These are phyloP conservation scores for Kuraishia borneana DNA, from an alignment of 805 yeast species.

Conservation along the genomic window DNA sequence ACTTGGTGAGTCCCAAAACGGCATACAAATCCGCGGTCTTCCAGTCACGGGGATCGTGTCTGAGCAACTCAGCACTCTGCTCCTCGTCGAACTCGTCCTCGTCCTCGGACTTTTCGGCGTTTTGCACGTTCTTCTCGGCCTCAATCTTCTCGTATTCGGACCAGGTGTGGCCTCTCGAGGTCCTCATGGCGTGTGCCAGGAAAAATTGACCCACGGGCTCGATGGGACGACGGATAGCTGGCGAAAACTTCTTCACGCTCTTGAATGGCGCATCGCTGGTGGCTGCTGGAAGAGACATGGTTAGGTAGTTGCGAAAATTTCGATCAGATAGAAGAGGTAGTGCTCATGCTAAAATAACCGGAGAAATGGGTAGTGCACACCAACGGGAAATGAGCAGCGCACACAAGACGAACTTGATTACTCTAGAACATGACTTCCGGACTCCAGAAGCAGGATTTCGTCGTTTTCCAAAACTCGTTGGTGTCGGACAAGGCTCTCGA, in stretches of 20 bases:
- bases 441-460: slow-evolving; percentile 47
- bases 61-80: slow-evolving; percentile 55
- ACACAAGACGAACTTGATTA: too few species aligned
- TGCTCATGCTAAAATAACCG: too few species aligned
- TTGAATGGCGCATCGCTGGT: slow-evolving; percentile 47
- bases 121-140: slow-evolving; percentile 77
- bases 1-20: slow-evolving; percentile 85
- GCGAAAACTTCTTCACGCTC: slow-evolving; percentile 37
- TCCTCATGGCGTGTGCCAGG: slow-evolving; percentile 93
- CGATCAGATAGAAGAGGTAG: not conserved
- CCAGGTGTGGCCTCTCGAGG: slow-evolving; percentile 96
- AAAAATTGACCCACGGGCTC: slow-evolving; percentile 97
- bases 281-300: slow-evolving; percentile 36
- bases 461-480: slow-evolving; percentile 38
- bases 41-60: slow-evolving; percentile 97
- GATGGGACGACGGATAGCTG: slow-evolving; percentile 65
- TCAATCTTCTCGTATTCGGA: slow-evolving; percentile 91
- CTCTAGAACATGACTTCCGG: slow-evolving; percentile 8
- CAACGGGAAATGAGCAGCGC: too few species aligned
- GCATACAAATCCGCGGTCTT: slow-evolving; percentile 93
- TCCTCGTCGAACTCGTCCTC: slow-evolving; percentile 70
- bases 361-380: too few species aligned
- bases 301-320: not conserved
- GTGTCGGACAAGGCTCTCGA: slow-evolving; percentile 21
- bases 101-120: slow-evolving; percentile 49